These are phyloP conservation scores for Botryosphaeria dothidea DNA, from an alignment of 2,329 filamentous ascomycete species.

Conservation along the genomic window DNA sequence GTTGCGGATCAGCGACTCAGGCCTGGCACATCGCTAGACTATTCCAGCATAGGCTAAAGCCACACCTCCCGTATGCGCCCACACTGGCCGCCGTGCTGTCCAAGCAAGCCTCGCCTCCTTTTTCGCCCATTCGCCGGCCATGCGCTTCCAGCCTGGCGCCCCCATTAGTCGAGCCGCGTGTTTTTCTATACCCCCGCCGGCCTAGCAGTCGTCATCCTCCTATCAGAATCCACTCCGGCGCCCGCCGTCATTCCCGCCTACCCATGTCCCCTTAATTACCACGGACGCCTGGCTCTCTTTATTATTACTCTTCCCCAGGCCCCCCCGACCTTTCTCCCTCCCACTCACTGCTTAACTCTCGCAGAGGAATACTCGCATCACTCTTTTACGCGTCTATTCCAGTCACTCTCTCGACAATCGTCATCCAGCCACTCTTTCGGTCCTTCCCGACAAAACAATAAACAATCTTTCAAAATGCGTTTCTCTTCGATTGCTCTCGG, in stretches of 20 bases:
- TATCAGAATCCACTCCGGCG: neutral
- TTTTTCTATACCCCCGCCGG: slow-evolving; percentile 10
- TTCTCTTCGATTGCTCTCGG: slow-evolving; percentile 18
- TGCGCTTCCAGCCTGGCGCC: neutral
- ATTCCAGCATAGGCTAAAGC: slow-evolving; percentile 5
- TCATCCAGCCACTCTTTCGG: slow-evolving; percentile 18
- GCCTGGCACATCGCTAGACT: slow-evolving; percentile 1
- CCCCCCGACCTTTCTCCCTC: neutral
- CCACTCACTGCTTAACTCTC: neutral
- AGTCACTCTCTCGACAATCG: slow-evolving; percentile 18
- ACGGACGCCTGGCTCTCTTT: slow-evolving; percentile 10
- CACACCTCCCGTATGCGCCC: slow-evolving; percentile 15
- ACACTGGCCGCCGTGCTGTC: slow-evolving; percentile 17
- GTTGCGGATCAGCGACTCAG: slow-evolving; percentile 18
- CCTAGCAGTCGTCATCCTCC: slow-evolving; percentile 19
- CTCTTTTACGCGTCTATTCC: slow-evolving; percentile 20
- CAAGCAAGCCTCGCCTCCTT: slow-evolving; percentile 10
- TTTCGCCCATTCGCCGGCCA: slow-evolving; percentile 11
- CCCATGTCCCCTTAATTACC: slow-evolving; percentile 18
- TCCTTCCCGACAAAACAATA: slow-evolving; percentile 2
- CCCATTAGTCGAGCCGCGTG: slow-evolving; percentile 18
- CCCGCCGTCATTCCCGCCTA: slow-evolving; percentile 13
- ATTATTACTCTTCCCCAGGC: slow-evolving; percentile 15
- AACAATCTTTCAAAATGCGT: slow-evolving; percentile 16
- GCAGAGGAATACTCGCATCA: slow-evolving; percentile 18